Conservation (phyloP, 306 rosid species). For the Vigna angularis region DNA sequence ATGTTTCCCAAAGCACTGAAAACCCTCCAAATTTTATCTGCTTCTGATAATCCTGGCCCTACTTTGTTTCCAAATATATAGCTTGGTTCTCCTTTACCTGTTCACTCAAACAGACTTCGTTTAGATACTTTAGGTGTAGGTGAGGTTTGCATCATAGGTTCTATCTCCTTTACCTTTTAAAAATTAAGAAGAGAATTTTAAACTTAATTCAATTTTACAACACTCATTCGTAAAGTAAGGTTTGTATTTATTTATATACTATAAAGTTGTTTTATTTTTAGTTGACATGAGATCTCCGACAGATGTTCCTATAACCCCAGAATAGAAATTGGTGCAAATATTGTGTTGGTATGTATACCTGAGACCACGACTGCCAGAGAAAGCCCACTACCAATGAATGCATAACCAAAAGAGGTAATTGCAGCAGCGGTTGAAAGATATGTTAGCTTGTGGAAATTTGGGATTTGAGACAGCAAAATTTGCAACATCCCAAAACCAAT, state of each 20-base stretch:
- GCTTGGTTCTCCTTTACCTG: slow-evolving; percentile 57
- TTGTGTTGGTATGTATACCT: slow-evolving; percentile 36
- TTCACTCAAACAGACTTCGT: not conserved
- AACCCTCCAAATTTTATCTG: slow-evolving; percentile 65
- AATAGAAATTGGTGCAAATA: too few relatives aligned
- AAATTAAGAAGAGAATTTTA: too few relatives aligned
- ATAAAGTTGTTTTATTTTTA: too few relatives aligned
- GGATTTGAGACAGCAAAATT: slow-evolving; percentile 67
- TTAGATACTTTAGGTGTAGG: too few relatives aligned
- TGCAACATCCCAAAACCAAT: slow-evolving; percentile 60
- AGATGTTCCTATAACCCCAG: too few relatives aligned
- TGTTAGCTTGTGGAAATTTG: slow-evolving; percentile 62
- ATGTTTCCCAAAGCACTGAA: slow-evolving; percentile 73
- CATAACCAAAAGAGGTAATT: slow-evolving; percentile 69
- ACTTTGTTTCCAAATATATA: slow-evolving; percentile 42
- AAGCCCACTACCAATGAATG: slow-evolving; percentile 63
- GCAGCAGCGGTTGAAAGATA: slow-evolving; percentile 67
- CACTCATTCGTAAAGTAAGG: too few relatives aligned
- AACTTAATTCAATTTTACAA: too few relatives aligned
- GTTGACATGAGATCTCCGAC: too few relatives aligned
- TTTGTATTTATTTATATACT: too few relatives aligned
- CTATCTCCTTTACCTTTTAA: too few relatives aligned
- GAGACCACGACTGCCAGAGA: slow-evolving; percentile 51
- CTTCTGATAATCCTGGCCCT: slow-evolving; percentile 47
- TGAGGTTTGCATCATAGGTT: too few relatives aligned